Percentiles rank a stretch among this genome's conserved stretches.
Evolutionary conservation across 1,284 basidiomycete genomes (phyloP).

Genomic region (Singerocomus inundabilis): DNA sequence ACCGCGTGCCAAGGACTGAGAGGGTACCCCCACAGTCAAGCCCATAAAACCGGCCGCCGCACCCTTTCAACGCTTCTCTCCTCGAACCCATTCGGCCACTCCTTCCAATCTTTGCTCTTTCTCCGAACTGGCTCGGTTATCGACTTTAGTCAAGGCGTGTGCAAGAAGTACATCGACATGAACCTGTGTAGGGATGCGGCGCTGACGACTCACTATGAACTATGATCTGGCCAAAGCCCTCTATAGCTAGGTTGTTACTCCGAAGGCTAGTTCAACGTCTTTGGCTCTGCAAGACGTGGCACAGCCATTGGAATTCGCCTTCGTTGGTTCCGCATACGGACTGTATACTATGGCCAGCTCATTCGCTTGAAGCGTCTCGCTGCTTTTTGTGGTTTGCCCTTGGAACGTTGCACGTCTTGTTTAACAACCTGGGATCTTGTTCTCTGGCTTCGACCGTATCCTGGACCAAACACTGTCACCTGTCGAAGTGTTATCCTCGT

Average conservation of each 20-base stretch:
- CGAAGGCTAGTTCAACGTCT: not conserved
- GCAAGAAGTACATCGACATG: too few species aligned
- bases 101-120: not conserved
- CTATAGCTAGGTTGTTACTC: not conserved
- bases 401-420: not conserved
- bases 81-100: too few species aligned
- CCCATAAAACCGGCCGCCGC: slow-evolving; percentile 3
- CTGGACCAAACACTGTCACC: too few species aligned
- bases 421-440: too few species aligned
- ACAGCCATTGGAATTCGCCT: not conserved
- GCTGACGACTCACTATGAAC: too few species aligned
- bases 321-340: too few species aligned
- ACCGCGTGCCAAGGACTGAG: slow-evolving; percentile 3
- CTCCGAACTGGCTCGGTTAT: too few species aligned
- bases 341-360: too few species aligned
- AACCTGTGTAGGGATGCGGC: too few species aligned
- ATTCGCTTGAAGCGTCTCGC: not conserved
- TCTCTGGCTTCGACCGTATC: too few species aligned
- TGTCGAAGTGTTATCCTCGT: too few species aligned
- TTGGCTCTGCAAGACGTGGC: not conserved
- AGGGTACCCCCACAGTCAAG: slow-evolving; percentile 11
- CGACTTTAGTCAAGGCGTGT: too few species aligned
- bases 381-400: not conserved
- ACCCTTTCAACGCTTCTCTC: not conserved
- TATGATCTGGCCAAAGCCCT: not conserved